Evolutionary conservation across 2,329 filamentous ascomycete genomes (phyloP), one percentile per base, ranked within the genome.

Genomic region (Sclerotinia borealis): DNA sequence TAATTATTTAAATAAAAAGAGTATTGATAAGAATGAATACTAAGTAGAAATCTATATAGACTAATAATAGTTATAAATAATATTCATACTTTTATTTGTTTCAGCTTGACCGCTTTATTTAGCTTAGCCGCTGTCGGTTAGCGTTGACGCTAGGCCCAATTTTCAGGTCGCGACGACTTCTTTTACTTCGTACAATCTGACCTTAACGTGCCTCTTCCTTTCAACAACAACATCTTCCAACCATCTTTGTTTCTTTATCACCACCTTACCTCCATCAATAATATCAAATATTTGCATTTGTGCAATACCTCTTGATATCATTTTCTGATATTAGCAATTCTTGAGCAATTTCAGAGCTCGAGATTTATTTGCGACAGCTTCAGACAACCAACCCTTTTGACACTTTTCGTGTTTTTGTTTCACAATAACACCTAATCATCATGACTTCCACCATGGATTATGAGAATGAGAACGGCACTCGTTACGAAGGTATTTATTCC

Each of bases 391-490:
- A 29, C 48, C 34, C 34, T 59, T 54, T 34, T n/a, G 11, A 36
- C 9, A 47, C 19, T 31, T 54, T 54, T 58, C 29, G 47, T 52
- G 27, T 60, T 63, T 64, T 37, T 22, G 61, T 56, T 37, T 52
- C 51, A 50, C 56, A 65, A 55, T 29, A 66, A 64, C 67, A 67
- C 48, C 52, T 66, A 63, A 50, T 68, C 68, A 72, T 59, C 62
- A 75, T 75, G 72, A 86, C 85, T 68, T 83, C 85, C 69, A 58
- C 54, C 7, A 89, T 89, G 86, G 86, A 89, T 74, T 89, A 89
- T 76, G 86, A 89, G 76, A 84, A 83, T 74, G 83, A 85, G 68
- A 87, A 85, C 72, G 85, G 84, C 72, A 83, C 87, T 76, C 85
- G 74, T 61, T 88, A 86, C 69, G 85, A 88, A 73, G 86, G 86